Evolutionary conservation across 2,329 filamentous ascomycete genomes (phyloP).

Genomic region (Penicillium rolfsii): DNA sequence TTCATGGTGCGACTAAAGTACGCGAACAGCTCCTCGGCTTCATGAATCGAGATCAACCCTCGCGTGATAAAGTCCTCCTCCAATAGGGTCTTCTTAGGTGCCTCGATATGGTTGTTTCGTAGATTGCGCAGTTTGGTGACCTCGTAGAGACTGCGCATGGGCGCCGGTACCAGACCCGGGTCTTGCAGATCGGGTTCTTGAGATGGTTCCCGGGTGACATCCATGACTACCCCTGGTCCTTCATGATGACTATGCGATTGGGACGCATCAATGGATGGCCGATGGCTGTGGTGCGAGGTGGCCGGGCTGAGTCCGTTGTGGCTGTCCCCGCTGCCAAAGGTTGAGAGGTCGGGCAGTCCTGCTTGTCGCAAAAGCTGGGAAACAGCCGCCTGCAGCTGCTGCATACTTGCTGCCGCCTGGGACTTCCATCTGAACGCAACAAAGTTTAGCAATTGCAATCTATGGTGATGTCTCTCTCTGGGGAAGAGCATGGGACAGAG

Average conservation of each 20-base stretch:
- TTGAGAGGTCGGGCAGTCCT: conserved; percentile 48
- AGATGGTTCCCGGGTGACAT: conserved; percentile 52
- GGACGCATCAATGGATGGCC: conserved; percentile 31
- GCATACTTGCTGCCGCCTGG: conserved; percentile 46
- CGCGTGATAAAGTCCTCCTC: conserved; percentile 56
- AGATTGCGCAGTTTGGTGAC: conserved; percentile 55
- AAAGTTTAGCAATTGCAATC: conserved; percentile 9
- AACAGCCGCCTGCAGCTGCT: conserved; percentile 51
- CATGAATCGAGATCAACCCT: conserved; percentile 52
- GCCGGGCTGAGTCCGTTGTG: conserved; percentile 34
- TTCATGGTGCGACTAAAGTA: conserved; percentile 57
- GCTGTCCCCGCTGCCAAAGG: conserved; percentile 38
- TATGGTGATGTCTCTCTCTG: background rate
- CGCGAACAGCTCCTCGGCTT: conserved; percentile 57
- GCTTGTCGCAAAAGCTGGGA: conserved; percentile 50
- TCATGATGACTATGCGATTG: conserved; percentile 35
- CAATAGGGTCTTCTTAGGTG: conserved; percentile 43
- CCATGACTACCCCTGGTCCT: conserved; percentile 39
- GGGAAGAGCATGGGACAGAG: background rate
- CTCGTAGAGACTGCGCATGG: conserved; percentile 59
- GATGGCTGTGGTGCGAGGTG: conserved; percentile 23
- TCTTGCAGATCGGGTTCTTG: conserved; percentile 48
- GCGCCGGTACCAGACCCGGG: conserved; percentile 51
- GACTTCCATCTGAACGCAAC: conserved; percentile 48
- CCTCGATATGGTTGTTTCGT: conserved; percentile 43